Evolutionary conservation across 192 early-diverging fungal species (phyloP), one percentile per base, ranked within the genome.

Genomic region (Pilaira anomala): DNA sequence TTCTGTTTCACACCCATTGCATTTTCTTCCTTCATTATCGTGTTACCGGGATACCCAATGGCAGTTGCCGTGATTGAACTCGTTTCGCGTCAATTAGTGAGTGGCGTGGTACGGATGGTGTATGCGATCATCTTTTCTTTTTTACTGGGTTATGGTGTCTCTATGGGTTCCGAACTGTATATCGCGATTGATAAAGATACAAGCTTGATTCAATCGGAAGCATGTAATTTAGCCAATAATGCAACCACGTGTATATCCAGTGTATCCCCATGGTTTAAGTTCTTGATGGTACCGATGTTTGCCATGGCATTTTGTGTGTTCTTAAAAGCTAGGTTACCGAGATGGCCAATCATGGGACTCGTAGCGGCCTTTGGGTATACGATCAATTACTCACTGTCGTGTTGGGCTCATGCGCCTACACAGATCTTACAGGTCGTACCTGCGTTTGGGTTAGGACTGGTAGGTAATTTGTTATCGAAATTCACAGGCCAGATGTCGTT

Each of bases 61-160:
- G 91, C 95, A 2, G 78, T 88, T 36, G 75, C 86, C 25, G 91
- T 97, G 54, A 89, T 93, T 39, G 95, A 98, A 56, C 76, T 98
- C 62, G 85, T 87, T 12, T 92, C 92, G 13, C 80, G 91, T 25
- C 94, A 97, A 67, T 80, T 95, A 74, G 88, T 97, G 42, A 87
- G 90, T 1, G 95, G 95, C 54, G 88, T 91, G 0, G 92, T 95
- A 13, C 83, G 93, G 7, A 76, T 96, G 48, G 86, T 96, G 41
- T 88, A 87, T 62, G 84, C 92, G 19, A 75, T 97, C 18, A 86
- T 93, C 24, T 88, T 83, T 26, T 90, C 89, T 28, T 83, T 92
- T 58, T 69, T 91, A 42, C 77, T 91, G 24, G 91, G 90, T 30
- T 93, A 86, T 60, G 91, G 90, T 40, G 68, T 91, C 29, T 82